Evolutionary conservation across 352 stramenopile genomes (phyloP).

Genomic region (Globisporangium spinosum): DNA sequence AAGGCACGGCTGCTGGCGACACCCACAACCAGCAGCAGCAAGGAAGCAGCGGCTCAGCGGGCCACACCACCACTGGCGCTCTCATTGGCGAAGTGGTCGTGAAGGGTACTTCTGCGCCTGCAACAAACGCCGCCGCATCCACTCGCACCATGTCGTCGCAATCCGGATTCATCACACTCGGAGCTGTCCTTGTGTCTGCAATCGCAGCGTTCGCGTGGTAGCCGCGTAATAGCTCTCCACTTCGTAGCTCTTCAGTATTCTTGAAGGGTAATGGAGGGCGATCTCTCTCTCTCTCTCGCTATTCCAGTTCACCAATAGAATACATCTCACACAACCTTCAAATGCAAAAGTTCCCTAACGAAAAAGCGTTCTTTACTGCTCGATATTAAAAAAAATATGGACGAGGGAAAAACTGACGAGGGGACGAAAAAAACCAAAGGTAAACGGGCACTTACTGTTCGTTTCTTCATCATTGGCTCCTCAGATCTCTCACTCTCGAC

Average conservation of each 20-base stretch:
- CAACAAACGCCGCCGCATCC: background rate
- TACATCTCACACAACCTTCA: background rate
- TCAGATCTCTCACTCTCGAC: conserved; percentile 1
- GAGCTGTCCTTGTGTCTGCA: background rate
- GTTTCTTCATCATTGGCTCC: background rate
- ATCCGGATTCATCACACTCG: background rate
- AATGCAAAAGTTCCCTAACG: background rate
- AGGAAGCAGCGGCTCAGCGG: too few relatives aligned
- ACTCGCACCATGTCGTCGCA: background rate
- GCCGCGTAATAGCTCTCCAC: background rate
- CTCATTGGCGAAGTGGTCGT: too few relatives aligned
- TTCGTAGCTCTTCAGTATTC: too few relatives aligned
- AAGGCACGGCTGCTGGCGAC: too few relatives aligned
- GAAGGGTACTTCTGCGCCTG: too few relatives aligned
- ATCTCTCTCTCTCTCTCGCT: too few relatives aligned
- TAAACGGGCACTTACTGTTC: background rate
- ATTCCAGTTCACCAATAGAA: too few relatives aligned
- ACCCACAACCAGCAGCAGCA: too few relatives aligned
- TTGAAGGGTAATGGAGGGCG: too few relatives aligned
- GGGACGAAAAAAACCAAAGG: background rate
- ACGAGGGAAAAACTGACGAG: background rate
- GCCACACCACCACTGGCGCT: too few relatives aligned
- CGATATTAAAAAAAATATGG: conserved; percentile 10
- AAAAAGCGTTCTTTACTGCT: conserved; percentile 9
- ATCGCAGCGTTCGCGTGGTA: background rate